Conservation (phyloP, 2,329 filamentous ascomycete species). For the Coleophoma crateriformis region DNA sequence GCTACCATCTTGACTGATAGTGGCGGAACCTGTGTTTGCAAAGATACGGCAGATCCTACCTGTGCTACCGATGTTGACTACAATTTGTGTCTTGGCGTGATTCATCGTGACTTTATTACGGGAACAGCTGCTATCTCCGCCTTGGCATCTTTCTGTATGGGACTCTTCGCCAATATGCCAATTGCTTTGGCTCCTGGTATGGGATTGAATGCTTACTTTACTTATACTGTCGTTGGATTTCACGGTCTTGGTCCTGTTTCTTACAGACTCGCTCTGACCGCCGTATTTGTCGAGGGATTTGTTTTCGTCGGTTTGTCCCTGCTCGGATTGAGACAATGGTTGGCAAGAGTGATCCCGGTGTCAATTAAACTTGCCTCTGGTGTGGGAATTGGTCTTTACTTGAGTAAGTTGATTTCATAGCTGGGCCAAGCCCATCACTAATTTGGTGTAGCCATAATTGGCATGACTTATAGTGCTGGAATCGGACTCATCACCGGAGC, state of each 20-base stretch:
- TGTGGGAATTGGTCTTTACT: constrained; percentile 77
- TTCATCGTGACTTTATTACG: constrained; percentile 65
- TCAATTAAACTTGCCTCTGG: constrained; percentile 85
- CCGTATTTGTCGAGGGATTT: constrained; percentile 82
- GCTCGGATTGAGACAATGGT: constrained; percentile 78
- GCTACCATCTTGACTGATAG: constrained; percentile 41
- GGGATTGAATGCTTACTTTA: constrained; percentile 80
- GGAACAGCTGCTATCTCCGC: constrained; percentile 78
- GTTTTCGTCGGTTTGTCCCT: constrained; percentile 75
- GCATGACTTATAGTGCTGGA: constrained; percentile 71
- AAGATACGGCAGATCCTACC: constrained; percentile 17
- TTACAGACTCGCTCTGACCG: constrained; percentile 70
- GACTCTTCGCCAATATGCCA: constrained; percentile 68
- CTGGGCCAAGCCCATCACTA: neutral
- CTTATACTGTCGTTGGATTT: constrained; percentile 68
- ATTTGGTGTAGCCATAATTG: constrained; percentile 47
- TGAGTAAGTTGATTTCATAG: constrained; percentile 1
- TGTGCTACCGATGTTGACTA: constrained; percentile 39
- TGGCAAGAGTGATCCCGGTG: constrained; percentile 72
- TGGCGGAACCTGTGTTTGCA: constrained; percentile 73
- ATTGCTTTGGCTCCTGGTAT: constrained; percentile 67
- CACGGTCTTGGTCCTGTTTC: constrained; percentile 69
- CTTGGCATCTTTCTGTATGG: constrained; percentile 73
- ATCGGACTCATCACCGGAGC: constrained; percentile 71
- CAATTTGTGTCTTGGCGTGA: constrained; percentile 47